These are phyloP conservation scores for Rutidosis leptorrhynchoides DNA, from an alignment of 129 eudicot species.

Conservation along the genomic window DNA sequence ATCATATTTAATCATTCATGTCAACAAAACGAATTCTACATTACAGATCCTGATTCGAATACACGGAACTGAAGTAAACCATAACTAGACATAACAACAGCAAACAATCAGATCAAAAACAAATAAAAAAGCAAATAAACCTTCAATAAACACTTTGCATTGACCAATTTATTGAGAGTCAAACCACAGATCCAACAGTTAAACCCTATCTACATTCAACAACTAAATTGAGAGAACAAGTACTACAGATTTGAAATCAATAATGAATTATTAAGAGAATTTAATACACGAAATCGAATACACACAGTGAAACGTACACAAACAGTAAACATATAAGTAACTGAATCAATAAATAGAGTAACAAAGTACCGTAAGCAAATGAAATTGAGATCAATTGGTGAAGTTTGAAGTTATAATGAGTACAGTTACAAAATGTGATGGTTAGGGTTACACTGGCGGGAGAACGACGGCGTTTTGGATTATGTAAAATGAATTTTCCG, in stretches of 20 bases:
- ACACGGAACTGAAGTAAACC: neutral
- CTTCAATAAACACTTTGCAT: conserved; percentile 4
- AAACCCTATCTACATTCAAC: conserved; percentile 30
- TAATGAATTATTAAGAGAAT: conserved; percentile 14
- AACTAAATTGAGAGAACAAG: conserved; percentile 17
- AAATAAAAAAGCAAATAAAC: conserved; percentile 2
- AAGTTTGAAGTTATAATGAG: conserved; percentile 19
- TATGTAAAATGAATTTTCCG: conserved; percentile 14
- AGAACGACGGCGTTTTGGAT: conserved; percentile 19
- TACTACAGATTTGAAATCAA: conserved; percentile 22
- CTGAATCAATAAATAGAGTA: conserved; percentile 18
- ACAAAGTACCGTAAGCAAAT: conserved; percentile 16
- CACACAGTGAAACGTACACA: conserved; percentile 12
- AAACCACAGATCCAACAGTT: conserved; percentile 32
- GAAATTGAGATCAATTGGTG: conserved; percentile 10
- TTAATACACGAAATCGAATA: neutral
- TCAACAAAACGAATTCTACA: neutral
- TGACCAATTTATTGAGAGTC: conserved; percentile 15
- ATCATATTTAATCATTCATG: too few species aligned
- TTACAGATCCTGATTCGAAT: conserved; percentile 12
- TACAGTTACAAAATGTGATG: conserved; percentile 5
- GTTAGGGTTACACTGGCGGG: conserved; percentile 19
- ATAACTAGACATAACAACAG: neutral
- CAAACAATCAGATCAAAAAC: conserved; percentile 1
- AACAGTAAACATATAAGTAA: conserved; percentile 23